Evolutionary conservation across 2,329 filamentous ascomycete species (phyloP), one percentile per base, ranked within the genome.

Genomic region (Catunica adiposa): DNA sequence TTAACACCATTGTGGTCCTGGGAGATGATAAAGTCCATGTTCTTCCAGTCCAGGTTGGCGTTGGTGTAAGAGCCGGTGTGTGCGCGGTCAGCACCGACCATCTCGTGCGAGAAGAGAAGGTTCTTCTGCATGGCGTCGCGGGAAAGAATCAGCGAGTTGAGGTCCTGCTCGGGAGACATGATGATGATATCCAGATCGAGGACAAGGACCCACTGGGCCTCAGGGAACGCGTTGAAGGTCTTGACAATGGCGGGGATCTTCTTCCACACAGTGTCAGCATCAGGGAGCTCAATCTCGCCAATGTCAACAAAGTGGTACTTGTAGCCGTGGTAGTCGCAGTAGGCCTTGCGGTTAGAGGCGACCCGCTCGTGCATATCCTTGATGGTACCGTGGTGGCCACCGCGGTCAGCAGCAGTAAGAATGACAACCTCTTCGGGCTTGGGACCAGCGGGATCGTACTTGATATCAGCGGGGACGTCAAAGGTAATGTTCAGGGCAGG

Each of bases 1-100:
- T 58, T 58, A n/a, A 58, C 17, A n/a, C 57, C 57, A 40, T 58
- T 58, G 57, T 58, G 57, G 25, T 58, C 57, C 50, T 58, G 57
- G 1, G 57, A 50, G 31, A 58, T 56, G 23, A 58, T 56, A 11
- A 56, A 56, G 34, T 58, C 57, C 31, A 54, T 56, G 34, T 58
- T 56, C 42, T 58, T 56, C 53, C 54, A 58, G n/a, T 58, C 54
- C 29, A 58, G 44, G 26, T 22, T 58, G 15, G 54, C 29, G 17
- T 55, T 34, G 26, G 57, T 56, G 42, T 44, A 58, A 9, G 51
- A 40, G 23, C 57, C 57, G 2, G 57, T 58, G 25, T 53, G 54
- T 14, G 29, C 48, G 20, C 54, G 54, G 14, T 53, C 14, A 17
- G 53, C 14, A 22, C 53, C 50, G 44, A 42, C 29, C 50, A 58